Evolutionary conservation across 345 rosid species (phyloP).

Genomic region (Hirschfeldia incana): DNA sequence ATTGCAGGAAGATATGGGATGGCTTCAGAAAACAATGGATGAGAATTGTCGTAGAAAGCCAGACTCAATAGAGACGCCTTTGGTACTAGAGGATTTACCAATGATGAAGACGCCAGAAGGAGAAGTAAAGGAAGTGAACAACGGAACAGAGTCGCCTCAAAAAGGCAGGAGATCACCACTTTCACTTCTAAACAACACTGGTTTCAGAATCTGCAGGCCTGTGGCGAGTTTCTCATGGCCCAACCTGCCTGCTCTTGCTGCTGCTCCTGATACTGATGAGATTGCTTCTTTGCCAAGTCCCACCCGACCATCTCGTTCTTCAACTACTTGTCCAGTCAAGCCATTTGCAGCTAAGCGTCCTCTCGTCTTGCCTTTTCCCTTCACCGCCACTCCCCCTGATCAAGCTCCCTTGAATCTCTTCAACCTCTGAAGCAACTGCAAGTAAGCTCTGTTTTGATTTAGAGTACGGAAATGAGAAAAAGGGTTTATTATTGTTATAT

Average conservation of each 20-base stretch:
- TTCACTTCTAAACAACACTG: constrained; percentile 48
- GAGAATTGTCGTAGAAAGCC: constrained; percentile 10
- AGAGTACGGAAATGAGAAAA: background rate
- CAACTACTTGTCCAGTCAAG: constrained; percentile 45
- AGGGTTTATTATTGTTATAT: background rate
- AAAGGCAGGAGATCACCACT: constrained; percentile 45
- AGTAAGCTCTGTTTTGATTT: constrained; percentile 18
- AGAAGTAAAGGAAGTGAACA: constrained; percentile 24
- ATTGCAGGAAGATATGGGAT: constrained; percentile 57
- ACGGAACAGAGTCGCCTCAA: constrained; percentile 4
- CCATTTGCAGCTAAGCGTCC: constrained; percentile 53
- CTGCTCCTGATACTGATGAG: constrained; percentile 35
- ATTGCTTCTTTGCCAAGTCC: constrained; percentile 50
- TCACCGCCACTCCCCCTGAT: constrained; percentile 10
- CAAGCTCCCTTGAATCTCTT: constrained; percentile 26
- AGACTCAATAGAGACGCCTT: constrained; percentile 21
- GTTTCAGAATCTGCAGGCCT: constrained; percentile 85
- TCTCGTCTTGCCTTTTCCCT: constrained; percentile 26
- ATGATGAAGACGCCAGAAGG: constrained; percentile 16
- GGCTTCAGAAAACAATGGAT: constrained; percentile 38
- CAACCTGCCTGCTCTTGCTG: constrained; percentile 39
- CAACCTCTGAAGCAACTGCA: constrained; percentile 26
- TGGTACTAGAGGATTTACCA: constrained; percentile 31
- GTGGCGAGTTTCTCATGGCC: constrained; percentile 81
- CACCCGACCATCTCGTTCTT: constrained; percentile 21